Conservation (phyloP, 2,329 filamentous ascomycete species). For the Diaporthe vexans region DNA sequence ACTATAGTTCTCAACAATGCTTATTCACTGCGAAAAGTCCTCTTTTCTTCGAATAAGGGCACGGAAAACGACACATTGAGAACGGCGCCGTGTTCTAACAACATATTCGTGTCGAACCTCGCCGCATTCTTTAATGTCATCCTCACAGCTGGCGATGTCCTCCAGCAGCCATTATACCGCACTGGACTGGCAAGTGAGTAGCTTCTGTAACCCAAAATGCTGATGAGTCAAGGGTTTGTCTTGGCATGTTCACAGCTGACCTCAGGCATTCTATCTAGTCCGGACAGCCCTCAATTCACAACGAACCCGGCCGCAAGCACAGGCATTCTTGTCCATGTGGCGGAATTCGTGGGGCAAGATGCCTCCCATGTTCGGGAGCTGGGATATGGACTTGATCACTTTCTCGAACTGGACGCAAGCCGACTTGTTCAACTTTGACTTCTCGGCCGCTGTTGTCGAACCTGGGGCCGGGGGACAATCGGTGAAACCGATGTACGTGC, state of each 20-base stretch:
- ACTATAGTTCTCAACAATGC: slow-evolving; percentile 7
- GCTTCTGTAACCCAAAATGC: background rate
- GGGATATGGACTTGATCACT: slow-evolving; percentile 49
- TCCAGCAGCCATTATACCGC: slow-evolving; percentile 47
- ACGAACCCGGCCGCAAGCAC: slow-evolving; percentile 51
- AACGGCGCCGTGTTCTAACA: background rate
- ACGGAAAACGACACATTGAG: no score
- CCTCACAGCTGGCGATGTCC: slow-evolving; percentile 5
- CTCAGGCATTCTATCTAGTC: slow-evolving; percentile 33
- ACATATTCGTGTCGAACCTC: slow-evolving; percentile 2
- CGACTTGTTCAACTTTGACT: slow-evolving; percentile 48
- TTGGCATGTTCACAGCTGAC: background rate
- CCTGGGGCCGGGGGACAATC: background rate
- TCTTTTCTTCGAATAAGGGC: background rate
- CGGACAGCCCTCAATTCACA: slow-evolving; percentile 48
- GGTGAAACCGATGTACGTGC: slow-evolving; percentile 16
- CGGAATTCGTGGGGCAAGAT: slow-evolving; percentile 44
- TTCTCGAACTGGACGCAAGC: slow-evolving; percentile 52
- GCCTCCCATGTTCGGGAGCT: slow-evolving; percentile 50
- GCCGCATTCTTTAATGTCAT: background rate
- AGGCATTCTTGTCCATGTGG: slow-evolving; percentile 51
- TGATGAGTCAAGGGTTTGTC: background rate
- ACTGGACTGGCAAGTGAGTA: slow-evolving; percentile 42
- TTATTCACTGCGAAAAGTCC: background rate
- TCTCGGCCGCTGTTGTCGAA: slow-evolving; percentile 44